phyloP scores from a whole-genome alignment of 2,329 filamentous ascomycete genomes.

The Calonectria honghensis region DNA sequence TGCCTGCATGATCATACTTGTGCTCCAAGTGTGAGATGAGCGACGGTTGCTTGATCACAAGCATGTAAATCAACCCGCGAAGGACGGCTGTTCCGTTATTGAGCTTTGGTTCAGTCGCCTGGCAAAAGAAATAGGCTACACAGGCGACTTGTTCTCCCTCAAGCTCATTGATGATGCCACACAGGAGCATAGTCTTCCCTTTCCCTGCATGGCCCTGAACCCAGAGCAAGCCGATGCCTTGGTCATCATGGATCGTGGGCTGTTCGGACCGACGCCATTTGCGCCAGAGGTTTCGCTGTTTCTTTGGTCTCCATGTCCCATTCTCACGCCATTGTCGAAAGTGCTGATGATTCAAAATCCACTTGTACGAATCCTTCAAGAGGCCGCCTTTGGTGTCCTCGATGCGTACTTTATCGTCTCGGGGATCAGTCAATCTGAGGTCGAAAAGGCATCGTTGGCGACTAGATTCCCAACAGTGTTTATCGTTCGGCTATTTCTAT shows the following conservation, averaged over 20 bases:
- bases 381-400: slow-evolving; percentile 1
- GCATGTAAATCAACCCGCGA: slow-evolving; percentile 7
- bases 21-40: background rate
- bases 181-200: slow-evolving; percentile 18
- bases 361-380: background rate
- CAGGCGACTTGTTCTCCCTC: background rate
- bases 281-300: too few relatives aligned
- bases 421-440: slow-evolving; percentile 1
- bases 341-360: background rate
- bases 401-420: background rate
- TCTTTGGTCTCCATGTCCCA: background rate
- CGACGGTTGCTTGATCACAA: background rate
- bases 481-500: too few relatives aligned
- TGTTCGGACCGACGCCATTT: too few relatives aligned
- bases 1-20: background rate
- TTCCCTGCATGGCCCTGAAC: background rate
- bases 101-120: background rate
- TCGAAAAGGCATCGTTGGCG: background rate
- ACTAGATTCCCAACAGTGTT: background rate
- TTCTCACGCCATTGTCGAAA: background rate
- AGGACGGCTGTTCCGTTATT: background rate
- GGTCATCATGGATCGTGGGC: too few relatives aligned
- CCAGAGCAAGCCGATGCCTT: background rate
- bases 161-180: slow-evolving; percentile 11
- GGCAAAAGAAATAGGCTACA: slow-evolving; percentile 8